Evolutionary conservation across 805 yeast genomes (phyloP), one percentile per base, ranked within the genome.

Genomic region (Candida krabiensis): DNA sequence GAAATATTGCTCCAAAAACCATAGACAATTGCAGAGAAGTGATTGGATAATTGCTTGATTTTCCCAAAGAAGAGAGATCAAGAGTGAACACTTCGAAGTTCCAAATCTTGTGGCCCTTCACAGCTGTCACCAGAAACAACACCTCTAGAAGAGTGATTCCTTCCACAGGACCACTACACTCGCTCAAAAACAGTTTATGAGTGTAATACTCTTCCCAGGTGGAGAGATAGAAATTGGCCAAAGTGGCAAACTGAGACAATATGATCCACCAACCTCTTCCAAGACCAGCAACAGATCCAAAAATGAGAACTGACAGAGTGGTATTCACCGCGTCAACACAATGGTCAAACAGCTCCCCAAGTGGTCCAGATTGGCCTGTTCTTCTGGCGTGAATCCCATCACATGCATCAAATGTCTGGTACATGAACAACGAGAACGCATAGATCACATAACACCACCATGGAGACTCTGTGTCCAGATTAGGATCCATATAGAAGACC

Each of bases 141-240:
- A 52, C 59, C 16, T 76, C 61, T 36, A 87, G 68, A 64, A 83
- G 70, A 47, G 88, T 57, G 19, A 90, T 86, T 2, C 98, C 98
- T 63, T 90, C 98, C 3, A 91, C 97, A 0, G 98, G 98, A 0
- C 98, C 98, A 11, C 95, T 84, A 52, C 87, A 80, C 45, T 74
- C 80, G 24, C 91, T 79, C 37, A 90, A 67, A 60, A 73, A 90
- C 35, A 90, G 68, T 32, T 79, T 80, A 52, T 88, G 95, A 1
- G 97, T 90, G 58, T 89, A 91, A 60, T 78, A 90, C 58, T 89
- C 96, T 64, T 90, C 98, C 97, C 97, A 90, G 1, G 97, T 90
- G 26, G 95, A 82, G 34, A 86, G 59, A 58, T 89, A 90, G 60
- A 90, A 91, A 61, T 90, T 90, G 44, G 83, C 77, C 36, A 86